phyloP scores from a whole-genome alignment of 225 moss, liverwort and hornwort genomes.

The Polytrichum formosum region DNA sequence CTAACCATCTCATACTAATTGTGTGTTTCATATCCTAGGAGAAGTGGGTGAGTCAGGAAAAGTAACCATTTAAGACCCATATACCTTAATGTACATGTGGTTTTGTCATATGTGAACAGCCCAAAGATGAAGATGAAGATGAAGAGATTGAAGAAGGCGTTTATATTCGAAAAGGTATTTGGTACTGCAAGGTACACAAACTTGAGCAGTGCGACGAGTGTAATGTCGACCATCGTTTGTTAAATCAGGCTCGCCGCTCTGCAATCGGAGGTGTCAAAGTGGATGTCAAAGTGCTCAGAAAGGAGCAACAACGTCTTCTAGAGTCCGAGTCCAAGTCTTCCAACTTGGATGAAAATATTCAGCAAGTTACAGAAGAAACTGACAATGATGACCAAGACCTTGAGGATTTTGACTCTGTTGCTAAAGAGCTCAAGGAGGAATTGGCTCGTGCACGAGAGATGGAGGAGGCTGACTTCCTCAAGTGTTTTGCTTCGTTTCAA shows the following conservation, averaged over 20 bases:
- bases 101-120: slow-evolving; percentile 9
- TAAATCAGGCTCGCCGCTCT: slow-evolving; percentile 39
- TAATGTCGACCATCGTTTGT: slow-evolving; percentile 40
- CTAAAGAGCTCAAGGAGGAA: slow-evolving; percentile 42
- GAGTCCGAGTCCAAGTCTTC: slow-evolving; percentile 20
- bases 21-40: too few relatives aligned
- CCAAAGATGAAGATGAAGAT: slow-evolving; percentile 23
- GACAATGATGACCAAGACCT: slow-evolving; percentile 13
- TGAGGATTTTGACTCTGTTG: slow-evolving; percentile 33
- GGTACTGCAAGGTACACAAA: slow-evolving; percentile 35
- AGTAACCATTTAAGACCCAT: not conserved
- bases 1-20: too few relatives aligned
- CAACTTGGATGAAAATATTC: too few relatives aligned
- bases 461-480: slow-evolving; percentile 36
- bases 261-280: not conserved
- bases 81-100: not conserved
- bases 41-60: not conserved
- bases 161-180: slow-evolving; percentile 18
- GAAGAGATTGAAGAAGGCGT: slow-evolving; percentile 27
- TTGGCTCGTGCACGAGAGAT: slow-evolving; percentile 39
- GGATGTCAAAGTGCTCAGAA: slow-evolving; percentile 8
- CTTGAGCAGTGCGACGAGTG: slow-evolving; percentile 40
- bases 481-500: slow-evolving; percentile 27
- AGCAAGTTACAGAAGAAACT: not conserved
- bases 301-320: slow-evolving; percentile 42